Percentiles rank a stretch among this genome's conserved stretches.
Evolutionary conservation across 306 rosid genomes (phyloP).

Genomic region (Vigna nakashimae): DNA sequence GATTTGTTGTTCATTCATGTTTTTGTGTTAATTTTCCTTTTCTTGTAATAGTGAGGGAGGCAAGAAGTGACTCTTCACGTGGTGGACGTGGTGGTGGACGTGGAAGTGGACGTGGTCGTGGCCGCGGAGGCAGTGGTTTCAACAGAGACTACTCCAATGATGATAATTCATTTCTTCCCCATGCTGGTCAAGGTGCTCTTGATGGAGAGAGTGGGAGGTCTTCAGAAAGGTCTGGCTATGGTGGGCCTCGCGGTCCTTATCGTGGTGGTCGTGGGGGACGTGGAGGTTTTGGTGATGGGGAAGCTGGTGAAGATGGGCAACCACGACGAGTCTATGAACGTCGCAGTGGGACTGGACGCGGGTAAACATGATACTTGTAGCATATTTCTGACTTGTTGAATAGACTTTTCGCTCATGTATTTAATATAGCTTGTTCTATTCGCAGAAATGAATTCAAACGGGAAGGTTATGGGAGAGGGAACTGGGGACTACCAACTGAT

Average conservation of each 20-base stretch:
- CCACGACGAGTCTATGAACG: constrained; percentile 70
- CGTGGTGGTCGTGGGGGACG: constrained; percentile 79
- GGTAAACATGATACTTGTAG: constrained; percentile 46
- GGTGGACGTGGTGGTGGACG: constrained; percentile 67
- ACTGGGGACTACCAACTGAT: constrained; percentile 74
- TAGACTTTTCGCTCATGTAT: background rate
- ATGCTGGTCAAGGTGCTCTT: constrained; percentile 54
- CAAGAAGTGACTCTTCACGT: constrained; percentile 61
- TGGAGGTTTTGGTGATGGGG: constrained; percentile 66
- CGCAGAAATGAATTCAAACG: constrained; percentile 70
- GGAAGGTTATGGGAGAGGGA: constrained; percentile 78
- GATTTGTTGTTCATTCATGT: too few relatives aligned
- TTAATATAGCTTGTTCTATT: constrained; percentile 19
- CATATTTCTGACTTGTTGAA: background rate
- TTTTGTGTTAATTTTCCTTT: background rate
- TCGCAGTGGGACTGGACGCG: constrained; percentile 77
- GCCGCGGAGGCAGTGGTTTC: constrained; percentile 43
- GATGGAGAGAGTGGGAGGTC: constrained; percentile 58
- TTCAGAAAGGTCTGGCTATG: constrained; percentile 59
- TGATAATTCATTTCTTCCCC: constrained; percentile 49
- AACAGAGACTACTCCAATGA: constrained; percentile 47
- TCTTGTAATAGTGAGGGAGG: constrained; percentile 65
- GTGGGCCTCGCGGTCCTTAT: constrained; percentile 64
- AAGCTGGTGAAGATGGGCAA: constrained; percentile 64
- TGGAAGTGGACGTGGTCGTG: constrained; percentile 52